Evolutionary conservation across 2,329 filamentous ascomycete genomes (phyloP).

Genomic region (Rhynchosporium agropyri): DNA sequence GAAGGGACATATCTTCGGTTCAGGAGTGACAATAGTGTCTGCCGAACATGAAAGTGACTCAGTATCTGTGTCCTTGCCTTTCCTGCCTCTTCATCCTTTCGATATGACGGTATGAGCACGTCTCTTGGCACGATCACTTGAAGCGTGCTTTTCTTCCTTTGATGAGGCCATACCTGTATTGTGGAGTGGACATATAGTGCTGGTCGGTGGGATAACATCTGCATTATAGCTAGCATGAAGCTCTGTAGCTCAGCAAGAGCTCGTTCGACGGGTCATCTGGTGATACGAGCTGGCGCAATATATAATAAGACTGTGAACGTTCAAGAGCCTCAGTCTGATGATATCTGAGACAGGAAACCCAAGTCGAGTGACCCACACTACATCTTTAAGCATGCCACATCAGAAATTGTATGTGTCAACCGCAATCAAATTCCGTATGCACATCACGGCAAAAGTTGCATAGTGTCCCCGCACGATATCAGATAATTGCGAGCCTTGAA

Average conservation of each 20-base stretch:
- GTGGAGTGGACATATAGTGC: background rate
- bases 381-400: slow-evolving; percentile 17
- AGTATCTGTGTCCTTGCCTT: slow-evolving; percentile 36
- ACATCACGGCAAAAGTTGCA: slow-evolving; percentile 18
- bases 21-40: slow-evolving; percentile 22
- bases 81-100: slow-evolving; percentile 34
- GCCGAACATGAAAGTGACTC: slow-evolving; percentile 31
- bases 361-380: slow-evolving; percentile 9
- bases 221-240: background rate
- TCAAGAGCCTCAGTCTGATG: slow-evolving; percentile 10
- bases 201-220: background rate
- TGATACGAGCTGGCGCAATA: slow-evolving; percentile 16
- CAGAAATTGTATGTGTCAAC: slow-evolving; percentile 7
- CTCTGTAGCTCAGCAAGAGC: background rate
- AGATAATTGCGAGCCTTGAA: slow-evolving; percentile 1
- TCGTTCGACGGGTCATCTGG: slow-evolving; percentile 13
- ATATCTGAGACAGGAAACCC: slow-evolving; percentile 4
- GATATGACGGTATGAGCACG: slow-evolving; percentile 31
- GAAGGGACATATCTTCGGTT: slow-evolving; percentile 35
- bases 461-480: slow-evolving; percentile 20
- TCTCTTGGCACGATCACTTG: slow-evolving; percentile 32
- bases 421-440: slow-evolving; percentile 9
- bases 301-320: slow-evolving; percentile 13
- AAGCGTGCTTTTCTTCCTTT: slow-evolving; percentile 37
- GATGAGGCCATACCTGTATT: slow-evolving; percentile 32